These are phyloP conservation scores for Arxiozyma slooffiae DNA, from an alignment of 1,139 yeast genomes.

Conservation along the genomic window DNA sequence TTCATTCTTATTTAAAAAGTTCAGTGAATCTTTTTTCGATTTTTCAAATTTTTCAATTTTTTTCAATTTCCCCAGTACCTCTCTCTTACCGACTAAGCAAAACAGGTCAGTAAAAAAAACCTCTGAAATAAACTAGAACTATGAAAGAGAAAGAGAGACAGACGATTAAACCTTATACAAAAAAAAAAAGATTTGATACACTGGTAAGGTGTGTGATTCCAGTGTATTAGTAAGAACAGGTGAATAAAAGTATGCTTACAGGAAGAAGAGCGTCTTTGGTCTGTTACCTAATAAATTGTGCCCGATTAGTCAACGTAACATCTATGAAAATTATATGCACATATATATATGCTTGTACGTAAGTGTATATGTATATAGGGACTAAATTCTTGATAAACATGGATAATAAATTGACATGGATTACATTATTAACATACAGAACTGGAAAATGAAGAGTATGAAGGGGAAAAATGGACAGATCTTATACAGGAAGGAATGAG, in stretches of 20 bases:
- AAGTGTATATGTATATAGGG: too few relatives aligned
- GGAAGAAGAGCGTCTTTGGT: not conserved
- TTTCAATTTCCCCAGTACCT: not conserved
- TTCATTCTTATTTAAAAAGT: too few relatives aligned
- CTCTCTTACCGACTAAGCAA: not conserved
- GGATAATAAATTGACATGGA: not conserved
- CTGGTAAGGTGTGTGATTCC: not conserved
- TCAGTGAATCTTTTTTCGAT: not conserved
- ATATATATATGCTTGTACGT: not conserved
- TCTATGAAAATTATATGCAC: not conserved
- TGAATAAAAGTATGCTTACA: too few relatives aligned
- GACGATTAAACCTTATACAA: too few relatives aligned
- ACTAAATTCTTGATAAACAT: not conserved
- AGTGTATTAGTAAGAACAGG: not conserved
- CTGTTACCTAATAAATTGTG: not conserved
- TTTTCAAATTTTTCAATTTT: not conserved
- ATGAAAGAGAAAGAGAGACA: too few relatives aligned
- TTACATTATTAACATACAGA: too few relatives aligned
- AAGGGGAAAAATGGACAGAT: not conserved
- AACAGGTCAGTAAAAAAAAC: not conserved
- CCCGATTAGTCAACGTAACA: not conserved
- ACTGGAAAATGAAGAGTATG: too few relatives aligned
- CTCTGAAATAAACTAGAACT: too few relatives aligned
- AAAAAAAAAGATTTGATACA: too few relatives aligned
- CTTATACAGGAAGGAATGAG: not conserved